Percentiles rank a stretch among this genome's conserved stretches.
Conservation (phyloP, 129 eudicot genomes). For the Calendula officinalis region DNA sequence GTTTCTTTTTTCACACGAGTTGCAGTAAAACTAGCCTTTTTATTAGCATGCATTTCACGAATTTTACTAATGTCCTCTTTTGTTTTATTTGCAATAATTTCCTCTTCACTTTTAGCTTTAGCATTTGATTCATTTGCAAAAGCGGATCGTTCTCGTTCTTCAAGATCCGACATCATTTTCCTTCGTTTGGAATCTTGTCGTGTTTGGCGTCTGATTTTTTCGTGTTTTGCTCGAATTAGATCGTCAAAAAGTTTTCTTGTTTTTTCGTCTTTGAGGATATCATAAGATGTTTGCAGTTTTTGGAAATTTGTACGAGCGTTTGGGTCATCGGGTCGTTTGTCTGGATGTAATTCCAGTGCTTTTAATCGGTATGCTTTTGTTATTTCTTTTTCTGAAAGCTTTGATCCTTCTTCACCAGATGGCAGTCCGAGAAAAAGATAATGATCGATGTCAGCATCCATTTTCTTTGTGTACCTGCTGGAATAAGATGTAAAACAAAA, state of each 20-base stretch:
- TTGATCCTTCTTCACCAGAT: constrained; percentile 77
- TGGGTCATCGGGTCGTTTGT: constrained; percentile 73
- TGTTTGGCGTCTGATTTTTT: constrained; percentile 48
- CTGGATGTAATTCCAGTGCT: constrained; percentile 74
- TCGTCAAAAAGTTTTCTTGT: constrained; percentile 72
- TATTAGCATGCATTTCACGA: constrained; percentile 52
- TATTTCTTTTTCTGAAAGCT: constrained; percentile 64
- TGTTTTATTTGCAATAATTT: constrained; percentile 51
- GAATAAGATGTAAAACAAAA: constrained; percentile 6
- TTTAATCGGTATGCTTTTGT: constrained; percentile 62
- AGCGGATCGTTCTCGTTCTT: constrained; percentile 68
- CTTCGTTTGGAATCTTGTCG: constrained; percentile 64
- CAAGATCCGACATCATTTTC: constrained; percentile 82
- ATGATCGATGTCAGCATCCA: constrained; percentile 73
- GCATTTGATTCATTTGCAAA: constrained; percentile 42
- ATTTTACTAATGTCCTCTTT: constrained; percentile 64
- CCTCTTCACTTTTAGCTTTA: constrained; percentile 61
- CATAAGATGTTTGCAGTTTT: constrained; percentile 62
- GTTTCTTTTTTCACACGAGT: constrained; percentile 23
- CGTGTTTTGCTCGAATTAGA: constrained; percentile 53
- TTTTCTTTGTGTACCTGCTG: constrained; percentile 30
- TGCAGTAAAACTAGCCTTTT: constrained; percentile 18
- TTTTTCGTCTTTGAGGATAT: constrained; percentile 71
- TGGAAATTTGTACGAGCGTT: constrained; percentile 62
- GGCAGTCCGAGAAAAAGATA: constrained; percentile 63